phyloP scores from a whole-genome alignment of 1,139 yeast genomes.

The Entelexis sorbosivorans region DNA sequence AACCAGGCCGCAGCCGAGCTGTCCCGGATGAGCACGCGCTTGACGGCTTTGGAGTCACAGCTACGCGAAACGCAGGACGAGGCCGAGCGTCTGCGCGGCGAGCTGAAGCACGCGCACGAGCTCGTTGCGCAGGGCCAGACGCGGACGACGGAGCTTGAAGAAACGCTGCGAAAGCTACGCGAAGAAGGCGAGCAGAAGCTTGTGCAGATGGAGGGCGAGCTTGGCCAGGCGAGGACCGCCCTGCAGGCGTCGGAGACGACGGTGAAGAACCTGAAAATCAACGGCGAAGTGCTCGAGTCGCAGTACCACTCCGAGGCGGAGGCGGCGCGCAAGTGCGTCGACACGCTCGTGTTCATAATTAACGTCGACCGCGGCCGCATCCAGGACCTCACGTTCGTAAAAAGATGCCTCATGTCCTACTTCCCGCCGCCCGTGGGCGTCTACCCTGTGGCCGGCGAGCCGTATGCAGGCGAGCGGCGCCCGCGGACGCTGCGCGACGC shows the following conservation, averaged over 20 bases:
- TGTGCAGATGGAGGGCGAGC: not conserved
- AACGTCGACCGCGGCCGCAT: not conserved
- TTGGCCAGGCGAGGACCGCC: not conserved
- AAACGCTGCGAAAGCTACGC: not conserved
- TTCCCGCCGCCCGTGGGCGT: conserved; percentile 5
- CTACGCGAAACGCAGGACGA: not conserved
- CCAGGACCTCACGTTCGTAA: conserved; percentile 8
- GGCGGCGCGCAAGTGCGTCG: not conserved
- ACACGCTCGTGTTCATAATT: conserved; percentile 2
- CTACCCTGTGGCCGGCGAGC: not conserved
- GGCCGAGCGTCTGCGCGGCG: not conserved
- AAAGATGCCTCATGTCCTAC: not conserved
- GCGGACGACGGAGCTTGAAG: not conserved
- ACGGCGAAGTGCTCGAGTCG: not conserved
- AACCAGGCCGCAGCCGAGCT: not conserved
- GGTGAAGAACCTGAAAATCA: not conserved
- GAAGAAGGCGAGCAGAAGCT: not conserved
- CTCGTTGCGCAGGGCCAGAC: not conserved
- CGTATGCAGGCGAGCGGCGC: not conserved
- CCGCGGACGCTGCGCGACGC: not conserved
- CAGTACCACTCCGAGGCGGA: not conserved
- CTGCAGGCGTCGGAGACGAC: not conserved
- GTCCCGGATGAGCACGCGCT: not conserved
- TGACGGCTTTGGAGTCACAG: not conserved
- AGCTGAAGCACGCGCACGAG: not conserved